phyloP scores from a whole-genome alignment of 2,329 filamentous ascomycete genomes.

The Botrytis squamosa region DNA sequence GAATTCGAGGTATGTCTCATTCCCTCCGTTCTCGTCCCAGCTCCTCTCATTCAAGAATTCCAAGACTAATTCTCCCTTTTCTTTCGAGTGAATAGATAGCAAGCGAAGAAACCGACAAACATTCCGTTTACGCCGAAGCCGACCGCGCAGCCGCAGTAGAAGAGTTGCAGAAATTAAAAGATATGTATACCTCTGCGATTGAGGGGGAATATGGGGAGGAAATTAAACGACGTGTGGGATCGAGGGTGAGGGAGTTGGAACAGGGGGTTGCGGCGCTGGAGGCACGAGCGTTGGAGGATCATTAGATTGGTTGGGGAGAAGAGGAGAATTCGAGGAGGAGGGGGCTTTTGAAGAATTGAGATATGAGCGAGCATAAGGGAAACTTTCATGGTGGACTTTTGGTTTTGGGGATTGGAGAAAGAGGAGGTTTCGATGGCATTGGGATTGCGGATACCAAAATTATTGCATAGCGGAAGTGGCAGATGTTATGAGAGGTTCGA shows the following conservation, averaged over 20 bases:
- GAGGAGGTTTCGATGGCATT: neutral
- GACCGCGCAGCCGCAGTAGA: constrained; percentile 48
- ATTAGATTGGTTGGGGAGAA: neutral
- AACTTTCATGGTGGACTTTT: neutral
- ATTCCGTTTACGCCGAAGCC: constrained; percentile 47
- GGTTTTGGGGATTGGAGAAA: neutral
- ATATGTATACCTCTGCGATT: constrained; percentile 37
- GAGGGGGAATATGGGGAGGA: constrained; percentile 43
- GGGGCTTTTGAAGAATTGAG: neutral
- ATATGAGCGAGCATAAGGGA: neutral
- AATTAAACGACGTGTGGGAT: constrained; percentile 45
- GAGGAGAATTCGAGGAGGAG: neutral
- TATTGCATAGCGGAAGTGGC: neutral
- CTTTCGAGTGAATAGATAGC: constrained; percentile 39
- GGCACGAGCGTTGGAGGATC: constrained; percentile 41
- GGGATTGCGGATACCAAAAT: neutral
- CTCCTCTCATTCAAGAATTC: too few species aligned
- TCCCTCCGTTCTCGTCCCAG: too few species aligned
- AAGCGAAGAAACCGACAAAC: constrained; percentile 46
- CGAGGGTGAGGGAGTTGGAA: constrained; percentile 47
- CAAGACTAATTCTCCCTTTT: neutral
- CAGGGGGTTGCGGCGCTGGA: constrained; percentile 46
- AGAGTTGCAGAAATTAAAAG: constrained; percentile 43
- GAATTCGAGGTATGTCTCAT: constrained; percentile 42
- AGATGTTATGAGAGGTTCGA: neutral